These are phyloP conservation scores for Zoysia japonica DNA, from an alignment of 176 grass and related monocot genomes.

Conservation along the genomic window DNA sequence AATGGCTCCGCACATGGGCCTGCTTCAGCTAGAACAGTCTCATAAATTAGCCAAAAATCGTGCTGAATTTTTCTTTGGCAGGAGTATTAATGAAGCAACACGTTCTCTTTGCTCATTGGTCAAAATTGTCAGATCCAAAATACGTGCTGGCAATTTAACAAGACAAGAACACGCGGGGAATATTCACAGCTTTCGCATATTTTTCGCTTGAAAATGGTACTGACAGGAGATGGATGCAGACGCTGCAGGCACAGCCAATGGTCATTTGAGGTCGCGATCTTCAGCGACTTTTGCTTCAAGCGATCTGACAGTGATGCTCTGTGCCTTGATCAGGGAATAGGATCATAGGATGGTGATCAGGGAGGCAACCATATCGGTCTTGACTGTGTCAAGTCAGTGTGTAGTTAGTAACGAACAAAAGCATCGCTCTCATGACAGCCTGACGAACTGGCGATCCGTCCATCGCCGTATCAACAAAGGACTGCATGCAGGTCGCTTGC, in stretches of 20 bases:
- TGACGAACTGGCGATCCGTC: not conserved
- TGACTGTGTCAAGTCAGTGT: not conserved
- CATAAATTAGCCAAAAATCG: not conserved
- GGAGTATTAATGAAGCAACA: not conserved
- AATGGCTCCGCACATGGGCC: constrained; percentile 35
- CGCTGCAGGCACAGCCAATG: too few species aligned
- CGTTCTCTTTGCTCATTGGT: not conserved
- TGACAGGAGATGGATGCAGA: too few species aligned
- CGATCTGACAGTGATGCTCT: not conserved
- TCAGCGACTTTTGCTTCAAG: not conserved
- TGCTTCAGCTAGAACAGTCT: not conserved
- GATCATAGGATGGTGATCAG: not conserved
- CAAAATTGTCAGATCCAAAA: too few species aligned
- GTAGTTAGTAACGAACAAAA: not conserved
- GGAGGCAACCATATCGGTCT: not conserved
- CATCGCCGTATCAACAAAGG: not conserved
- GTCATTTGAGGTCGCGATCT: not conserved
- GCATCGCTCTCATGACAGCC: constrained; percentile 19
- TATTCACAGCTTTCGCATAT: not conserved
- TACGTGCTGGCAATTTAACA: not conserved
- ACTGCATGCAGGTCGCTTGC: not conserved
- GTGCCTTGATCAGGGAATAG: not conserved
- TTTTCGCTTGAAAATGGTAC: not conserved
- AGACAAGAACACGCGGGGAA: not conserved
- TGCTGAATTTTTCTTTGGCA: not conserved